phyloP scores from a whole-genome alignment of 352 stramenopile genomes.

The Stramenopiles sp. region DNA sequence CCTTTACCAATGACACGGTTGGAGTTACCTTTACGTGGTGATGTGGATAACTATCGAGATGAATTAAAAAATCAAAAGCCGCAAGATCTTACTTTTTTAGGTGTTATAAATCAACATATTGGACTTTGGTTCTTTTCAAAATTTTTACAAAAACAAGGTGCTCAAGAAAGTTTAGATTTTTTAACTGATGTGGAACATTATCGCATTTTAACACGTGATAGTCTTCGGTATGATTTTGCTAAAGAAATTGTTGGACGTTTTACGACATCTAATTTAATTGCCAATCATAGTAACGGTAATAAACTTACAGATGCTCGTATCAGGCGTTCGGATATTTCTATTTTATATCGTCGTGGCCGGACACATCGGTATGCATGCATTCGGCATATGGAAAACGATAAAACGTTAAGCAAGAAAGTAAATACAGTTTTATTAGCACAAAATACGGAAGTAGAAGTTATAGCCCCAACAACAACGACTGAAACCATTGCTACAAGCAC shows the following conservation, averaged over 20 bases:
- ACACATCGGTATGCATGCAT: neutral
- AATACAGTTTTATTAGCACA: neutral
- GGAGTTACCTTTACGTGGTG: neutral
- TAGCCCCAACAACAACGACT: no score
- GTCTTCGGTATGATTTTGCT: neutral
- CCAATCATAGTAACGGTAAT: no score
- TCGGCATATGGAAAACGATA: neutral
- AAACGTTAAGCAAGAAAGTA: neutral
- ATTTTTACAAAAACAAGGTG: neutral
- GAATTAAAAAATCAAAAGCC: neutral
- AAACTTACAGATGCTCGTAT: neutral
- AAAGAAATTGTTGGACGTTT: neutral
- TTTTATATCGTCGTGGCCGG: neutral
- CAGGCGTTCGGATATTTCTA: neutral
- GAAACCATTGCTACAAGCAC: no score
- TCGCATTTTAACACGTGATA: neutral
- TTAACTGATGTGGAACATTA: neutral
- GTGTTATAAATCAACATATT: neutral
- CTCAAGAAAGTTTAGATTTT: neutral
- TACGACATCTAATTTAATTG: neutral
- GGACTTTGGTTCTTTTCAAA: neutral
- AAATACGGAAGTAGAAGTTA: no score
- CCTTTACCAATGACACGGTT: conserved; percentile 40
- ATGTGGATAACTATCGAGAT: neutral
- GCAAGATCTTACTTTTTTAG: neutral